Evolutionary conservation across 257 asterid species (phyloP), one percentile per base, ranked within the genome.

Genomic region (Gentiana macrophylla): DNA sequence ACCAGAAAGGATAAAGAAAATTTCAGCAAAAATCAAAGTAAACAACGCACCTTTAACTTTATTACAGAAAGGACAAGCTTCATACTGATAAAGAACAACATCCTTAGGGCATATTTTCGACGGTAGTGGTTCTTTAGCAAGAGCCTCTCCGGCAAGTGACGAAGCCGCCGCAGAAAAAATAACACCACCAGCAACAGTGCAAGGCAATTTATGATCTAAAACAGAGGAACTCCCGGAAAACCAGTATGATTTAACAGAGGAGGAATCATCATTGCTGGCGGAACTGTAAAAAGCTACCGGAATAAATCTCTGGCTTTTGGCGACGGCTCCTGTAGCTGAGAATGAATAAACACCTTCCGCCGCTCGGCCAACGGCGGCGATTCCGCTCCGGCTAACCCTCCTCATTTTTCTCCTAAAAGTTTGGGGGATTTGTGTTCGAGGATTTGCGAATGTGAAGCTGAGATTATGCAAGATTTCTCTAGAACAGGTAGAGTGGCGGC

Each of bases 31-130:
- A 36, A 9, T 5, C 15, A 44, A 3, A 2, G 6, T 32, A 69
- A 55, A 59, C 34, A 1, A 48, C 10, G 33, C 74, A 88, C 99
- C 99, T 92, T 88, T 92, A 55, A 88, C 95, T 82, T 92, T 92
- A 72, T 92, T 92, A 49, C 98, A 92, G 74, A 87, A 87, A 10
- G 97, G 97, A 66, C 97, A 92, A 45, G 98, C 95, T 63, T 83
- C 97, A 44, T 85, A 92, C 70, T 92, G 99, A 67, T 92, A 92
- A 57, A 92, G 85, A 56, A 92, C 91, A 41, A 92, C 88, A 48
- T 88, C 89, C 1, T 77, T 58, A 0, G 94, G 94, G 46, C 64
- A 58, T 62, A 77, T 75, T 50, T 77, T 70, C 37, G 63, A 35
- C 58, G 70, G 80, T 56, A 81, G 68, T 1, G 80, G 74, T 70